Percentiles rank a stretch among this genome's conserved stretches.
phyloP scores from a whole-genome alignment of 2,329 filamentous ascomycete genomes.

The Ophiosphaerella narmari region DNA sequence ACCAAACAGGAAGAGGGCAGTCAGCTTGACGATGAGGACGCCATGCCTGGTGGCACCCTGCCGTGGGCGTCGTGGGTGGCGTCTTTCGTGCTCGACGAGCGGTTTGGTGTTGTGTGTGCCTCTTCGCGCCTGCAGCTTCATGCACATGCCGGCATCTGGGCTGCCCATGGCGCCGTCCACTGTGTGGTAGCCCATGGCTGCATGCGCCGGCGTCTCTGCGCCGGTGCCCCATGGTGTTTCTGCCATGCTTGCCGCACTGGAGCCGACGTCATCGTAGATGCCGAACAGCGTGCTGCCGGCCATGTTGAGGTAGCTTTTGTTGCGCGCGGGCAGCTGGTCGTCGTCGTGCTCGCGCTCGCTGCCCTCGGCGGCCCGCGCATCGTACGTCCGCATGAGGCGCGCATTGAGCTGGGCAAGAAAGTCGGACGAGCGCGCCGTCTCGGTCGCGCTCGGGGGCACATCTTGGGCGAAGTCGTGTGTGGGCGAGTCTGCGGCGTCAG shows the following conservation, averaged over 20 bases:
- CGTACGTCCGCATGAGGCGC: slow-evolving; percentile 37
- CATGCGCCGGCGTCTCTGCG: slow-evolving; percentile 65
- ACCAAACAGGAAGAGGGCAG: slow-evolving; percentile 77
- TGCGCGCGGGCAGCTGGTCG: slow-evolving; percentile 57
- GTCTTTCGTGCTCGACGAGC: slow-evolving; percentile 4
- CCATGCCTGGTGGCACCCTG: slow-evolving; percentile 48
- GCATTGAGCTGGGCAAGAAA: slow-evolving; percentile 46
- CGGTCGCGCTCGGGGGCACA: slow-evolving; percentile 23
- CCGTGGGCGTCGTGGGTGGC: slow-evolving; percentile 12
- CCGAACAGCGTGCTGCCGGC: slow-evolving; percentile 88
- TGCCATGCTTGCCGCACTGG: slow-evolving; percentile 55
- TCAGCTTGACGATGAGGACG: slow-evolving; percentile 61
- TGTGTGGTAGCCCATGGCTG: slow-evolving; percentile 16
- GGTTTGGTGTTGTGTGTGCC: slow-evolving; percentile 5
- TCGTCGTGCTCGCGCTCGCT: slow-evolving; percentile 24
- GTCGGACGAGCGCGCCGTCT: slow-evolving; percentile 33
- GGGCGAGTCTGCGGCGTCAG: slow-evolving; percentile 33
- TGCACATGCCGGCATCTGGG: slow-evolving; percentile 31
- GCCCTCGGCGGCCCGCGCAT: slow-evolving; percentile 28
- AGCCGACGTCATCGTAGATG: slow-evolving; percentile 69
- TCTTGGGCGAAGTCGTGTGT: slow-evolving; percentile 26
- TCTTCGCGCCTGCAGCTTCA: slow-evolving; percentile 24
- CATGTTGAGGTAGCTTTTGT: slow-evolving; percentile 80
- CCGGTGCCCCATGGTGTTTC: slow-evolving; percentile 80
- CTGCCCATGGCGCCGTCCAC: slow-evolving; percentile 31